Conservation (phyloP, 345 rosid species). For the Rhodamnia argentea region DNA sequence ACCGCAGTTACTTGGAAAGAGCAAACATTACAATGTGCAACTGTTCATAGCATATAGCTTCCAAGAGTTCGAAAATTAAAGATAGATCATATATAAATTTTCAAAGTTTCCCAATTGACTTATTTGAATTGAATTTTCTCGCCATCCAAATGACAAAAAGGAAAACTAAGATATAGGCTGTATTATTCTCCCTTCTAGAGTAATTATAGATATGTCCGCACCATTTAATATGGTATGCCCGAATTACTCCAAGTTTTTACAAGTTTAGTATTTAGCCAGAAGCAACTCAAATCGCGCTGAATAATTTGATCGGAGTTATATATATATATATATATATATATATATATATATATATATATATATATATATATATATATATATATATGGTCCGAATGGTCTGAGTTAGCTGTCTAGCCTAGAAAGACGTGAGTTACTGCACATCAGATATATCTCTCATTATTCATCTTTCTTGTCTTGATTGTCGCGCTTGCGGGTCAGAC, state of each 20-base stretch:
- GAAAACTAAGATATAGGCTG: background rate
- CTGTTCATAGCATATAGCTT: background rate
- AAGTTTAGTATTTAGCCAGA: background rate
- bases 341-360: too few relatives aligned
- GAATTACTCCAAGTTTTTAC: background rate
- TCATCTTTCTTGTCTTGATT: background rate
- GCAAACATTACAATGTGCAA: background rate
- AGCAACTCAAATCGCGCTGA: background rate
- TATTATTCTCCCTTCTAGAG: background rate
- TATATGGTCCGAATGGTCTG: too few relatives aligned
- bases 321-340: too few relatives aligned
- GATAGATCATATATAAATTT: background rate
- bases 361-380: too few relatives aligned
- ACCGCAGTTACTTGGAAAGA: background rate
- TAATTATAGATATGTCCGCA: background rate
- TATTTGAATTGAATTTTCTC: background rate
- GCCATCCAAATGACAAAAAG: background rate
- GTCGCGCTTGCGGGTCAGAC: background rate
- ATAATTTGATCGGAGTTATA: background rate
- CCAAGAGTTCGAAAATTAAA: too few relatives aligned
- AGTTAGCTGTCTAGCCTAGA: background rate
- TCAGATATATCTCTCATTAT: background rate
- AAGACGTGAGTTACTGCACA: background rate
- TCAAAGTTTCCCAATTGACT: background rate
- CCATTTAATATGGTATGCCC: background rate